Evolutionary conservation across 352 stramenopile species (phyloP).

Genomic region (Phytophthora fragariaefolia): DNA sequence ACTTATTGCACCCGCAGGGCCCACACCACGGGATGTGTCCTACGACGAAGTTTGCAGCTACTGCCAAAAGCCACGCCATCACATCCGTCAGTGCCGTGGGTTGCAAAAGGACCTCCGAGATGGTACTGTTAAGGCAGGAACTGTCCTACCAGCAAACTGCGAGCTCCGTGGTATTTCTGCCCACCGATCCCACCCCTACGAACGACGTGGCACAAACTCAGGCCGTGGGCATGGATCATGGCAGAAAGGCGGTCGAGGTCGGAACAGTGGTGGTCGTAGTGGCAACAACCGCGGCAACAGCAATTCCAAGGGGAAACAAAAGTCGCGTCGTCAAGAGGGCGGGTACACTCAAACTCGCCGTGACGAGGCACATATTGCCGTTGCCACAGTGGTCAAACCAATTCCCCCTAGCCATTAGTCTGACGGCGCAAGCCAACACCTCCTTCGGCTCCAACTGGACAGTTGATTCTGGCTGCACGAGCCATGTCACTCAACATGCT

Average conservation of each 20-base stretch:
- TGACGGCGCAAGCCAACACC: neutral
- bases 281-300: neutral
- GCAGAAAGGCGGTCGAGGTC: neutral
- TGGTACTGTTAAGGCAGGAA: neutral
- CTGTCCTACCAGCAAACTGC: conserved; percentile 2
- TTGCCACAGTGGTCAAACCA: too few species aligned
- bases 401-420: neutral
- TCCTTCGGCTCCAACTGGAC: neutral
- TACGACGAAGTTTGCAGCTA: neutral
- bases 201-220: neutral
- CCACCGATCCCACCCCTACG: neutral
- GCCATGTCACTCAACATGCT: neutral
- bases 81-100: conserved; percentile 23
- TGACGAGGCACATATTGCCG: neutral
- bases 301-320: neutral
- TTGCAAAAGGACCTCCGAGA: conserved; percentile 11
- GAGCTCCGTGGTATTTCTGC: neutral
- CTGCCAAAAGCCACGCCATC: neutral
- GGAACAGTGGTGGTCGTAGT: neutral
- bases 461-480: neutral
- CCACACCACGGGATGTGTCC: neutral
- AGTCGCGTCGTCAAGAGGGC: neutral
- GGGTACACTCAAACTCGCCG: neutral
- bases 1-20: neutral
- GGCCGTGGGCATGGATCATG: neutral